These are phyloP conservation scores for Ambrosia trifida DNA, from an alignment of 129 eudicot species.

Conservation along the genomic window DNA sequence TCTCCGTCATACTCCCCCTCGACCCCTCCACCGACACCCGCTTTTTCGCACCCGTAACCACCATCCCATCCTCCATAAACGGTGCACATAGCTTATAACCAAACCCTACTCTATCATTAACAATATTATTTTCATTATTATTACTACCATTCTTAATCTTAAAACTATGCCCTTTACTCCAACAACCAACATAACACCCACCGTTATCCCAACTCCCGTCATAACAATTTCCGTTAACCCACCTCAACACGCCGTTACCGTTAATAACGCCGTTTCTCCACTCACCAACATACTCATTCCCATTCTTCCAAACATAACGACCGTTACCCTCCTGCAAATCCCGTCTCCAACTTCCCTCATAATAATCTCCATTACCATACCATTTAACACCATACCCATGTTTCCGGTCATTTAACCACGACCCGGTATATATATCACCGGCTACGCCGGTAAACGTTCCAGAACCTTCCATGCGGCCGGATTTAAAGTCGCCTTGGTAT, in stretches of 20 bases:
- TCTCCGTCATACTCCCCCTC: slow-evolving; percentile 48
- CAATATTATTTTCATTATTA: slow-evolving; percentile 39
- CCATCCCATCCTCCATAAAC: slow-evolving; percentile 36
- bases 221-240: slow-evolving; percentile 70
- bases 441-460: slow-evolving; percentile 93
- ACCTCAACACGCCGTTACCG: slow-evolving; percentile 75
- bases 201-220: slow-evolving; percentile 94
- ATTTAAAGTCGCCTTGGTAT: slow-evolving; percentile 84
- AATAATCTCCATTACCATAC: slow-evolving; percentile 79
- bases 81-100: slow-evolving; percentile 43
- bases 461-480: slow-evolving; percentile 91
- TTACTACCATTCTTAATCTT: slow-evolving; percentile 53
- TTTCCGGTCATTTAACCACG: slow-evolving; percentile 72
- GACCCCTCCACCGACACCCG: slow-evolving; percentile 60
- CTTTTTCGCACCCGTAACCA: slow-evolving; percentile 40
- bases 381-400: slow-evolving; percentile 79
- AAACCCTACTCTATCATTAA: slow-evolving; percentile 31
- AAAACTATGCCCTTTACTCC: slow-evolving; percentile 13
- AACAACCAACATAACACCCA: slow-evolving; percentile 63
- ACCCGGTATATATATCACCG: slow-evolving; percentile 75
- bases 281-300: slow-evolving; percentile 88
- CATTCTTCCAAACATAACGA: slow-evolving; percentile 87
- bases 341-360: slow-evolving; percentile 73
- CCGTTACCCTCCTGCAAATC: slow-evolving; percentile 84
- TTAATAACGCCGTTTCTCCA: slow-evolving; percentile 81